phyloP scores from a whole-genome alignment of 2,329 filamentous ascomycete species.

The Juglanconis sp. region DNA sequence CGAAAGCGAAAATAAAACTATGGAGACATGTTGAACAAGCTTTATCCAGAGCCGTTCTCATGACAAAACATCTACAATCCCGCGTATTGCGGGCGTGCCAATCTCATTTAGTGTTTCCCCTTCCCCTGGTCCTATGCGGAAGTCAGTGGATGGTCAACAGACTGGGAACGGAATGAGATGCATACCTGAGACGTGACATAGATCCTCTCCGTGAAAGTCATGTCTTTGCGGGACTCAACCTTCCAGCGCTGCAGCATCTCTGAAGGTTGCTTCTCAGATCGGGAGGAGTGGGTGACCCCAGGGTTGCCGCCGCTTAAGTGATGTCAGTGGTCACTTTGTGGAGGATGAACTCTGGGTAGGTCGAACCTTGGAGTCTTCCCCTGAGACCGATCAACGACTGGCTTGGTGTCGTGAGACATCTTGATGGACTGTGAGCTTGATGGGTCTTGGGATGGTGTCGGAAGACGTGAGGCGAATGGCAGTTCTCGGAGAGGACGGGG shows the following conservation, averaged over 20 bases:
- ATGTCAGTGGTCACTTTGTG: neutral
- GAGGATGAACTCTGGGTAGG: neutral
- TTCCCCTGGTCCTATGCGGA: neutral
- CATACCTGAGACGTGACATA: neutral
- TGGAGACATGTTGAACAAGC: slow-evolving; percentile 10
- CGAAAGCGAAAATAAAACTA: neutral
- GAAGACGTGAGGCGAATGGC: neutral
- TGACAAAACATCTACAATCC: neutral
- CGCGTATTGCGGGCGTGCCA: neutral
- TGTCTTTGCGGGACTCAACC: neutral
- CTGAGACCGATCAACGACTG: neutral
- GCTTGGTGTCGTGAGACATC: slow-evolving; percentile 13
- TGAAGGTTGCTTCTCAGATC: neutral
- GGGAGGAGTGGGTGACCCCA: neutral
- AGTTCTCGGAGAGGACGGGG: neutral
- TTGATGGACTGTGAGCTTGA: neutral
- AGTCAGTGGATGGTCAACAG: neutral
- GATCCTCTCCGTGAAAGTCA: slow-evolving; percentile 8
- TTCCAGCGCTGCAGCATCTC: slow-evolving; percentile 18
- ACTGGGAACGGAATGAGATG: neutral
- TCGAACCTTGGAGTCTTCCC: slow-evolving; percentile 7
- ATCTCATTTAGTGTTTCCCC: neutral
- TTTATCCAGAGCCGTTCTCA: neutral
- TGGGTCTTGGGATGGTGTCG: neutral
- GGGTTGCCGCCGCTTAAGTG: neutral